Base-by-base conservation (phyloP, 306 rosid species). In the Vigna trinervia region DNA sequence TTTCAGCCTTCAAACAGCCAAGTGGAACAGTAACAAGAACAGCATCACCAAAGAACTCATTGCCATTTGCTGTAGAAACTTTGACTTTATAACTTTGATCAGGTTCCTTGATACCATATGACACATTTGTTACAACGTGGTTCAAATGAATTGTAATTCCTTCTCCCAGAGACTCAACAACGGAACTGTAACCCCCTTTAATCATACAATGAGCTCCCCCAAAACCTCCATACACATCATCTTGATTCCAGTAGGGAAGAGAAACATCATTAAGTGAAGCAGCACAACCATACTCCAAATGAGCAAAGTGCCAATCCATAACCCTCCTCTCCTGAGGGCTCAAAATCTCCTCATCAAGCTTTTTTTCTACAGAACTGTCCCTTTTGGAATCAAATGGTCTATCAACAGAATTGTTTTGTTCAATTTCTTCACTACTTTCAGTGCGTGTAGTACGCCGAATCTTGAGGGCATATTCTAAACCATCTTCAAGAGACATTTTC, bases 171-270 rank as follows among this genome's bases (percentile, higher is more conserved):
- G 99, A 89, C 89, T 96, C 99, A 38, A 96, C 84, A 60, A 96
- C 94, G 67, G 78, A 78, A 80, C 98, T 91, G 80, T 96, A 96
- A 65, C 99, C 99, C 71, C 98, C 99, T 85, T 96, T 96, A 62
- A 96, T 93, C 99, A 96, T 96, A 82, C 99, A 96, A 85, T 96
- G 99, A 81, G 99, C 96, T 76, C 99, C 99, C 59, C 99, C 99
- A 91, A 93, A 96, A 47, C 99, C 99, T 74, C 99, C 99, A 80
- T 96, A 96, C 58, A 87, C 93, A 84, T 96, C 99, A 82, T 96
- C 99, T 72, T 96, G 99, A 82, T 96, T 96, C 99, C 99, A 96
- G 79, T 91, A 67, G 75, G 99, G 98, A 82, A 96, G 99, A 80
- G 99, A 96, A 34, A 96, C 97, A 47, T 96, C 89, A 84, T 86